phyloP scores from a whole-genome alignment of 2,329 filamentous ascomycete species.

The Epichloe coenophiala region DNA sequence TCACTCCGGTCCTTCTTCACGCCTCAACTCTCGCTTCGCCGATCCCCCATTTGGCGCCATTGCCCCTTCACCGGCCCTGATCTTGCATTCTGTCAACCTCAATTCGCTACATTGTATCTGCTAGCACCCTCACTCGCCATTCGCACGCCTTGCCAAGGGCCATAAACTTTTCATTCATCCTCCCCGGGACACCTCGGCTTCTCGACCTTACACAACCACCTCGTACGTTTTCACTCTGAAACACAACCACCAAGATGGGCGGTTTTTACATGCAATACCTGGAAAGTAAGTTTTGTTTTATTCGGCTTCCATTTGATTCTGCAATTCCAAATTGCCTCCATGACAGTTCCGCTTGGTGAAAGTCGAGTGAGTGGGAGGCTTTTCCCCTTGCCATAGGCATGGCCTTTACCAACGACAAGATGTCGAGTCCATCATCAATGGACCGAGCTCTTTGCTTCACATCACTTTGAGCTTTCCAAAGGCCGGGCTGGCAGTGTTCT shows the following conservation, averaged over 20 bases:
- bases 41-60: conserved; percentile 34
- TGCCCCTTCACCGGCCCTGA: conserved; percentile 26
- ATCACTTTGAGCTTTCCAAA: neutral
- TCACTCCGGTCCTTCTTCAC: neutral
- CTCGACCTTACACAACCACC: conserved; percentile 1
- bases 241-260: conserved; percentile 33
- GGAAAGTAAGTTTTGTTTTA: conserved; percentile 47
- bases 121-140: neutral
- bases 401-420: no score
- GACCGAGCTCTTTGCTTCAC: neutral
- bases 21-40: conserved; percentile 10
- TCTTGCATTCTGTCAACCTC: conserved; percentile 1
- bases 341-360: neutral
- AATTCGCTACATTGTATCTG: neutral
- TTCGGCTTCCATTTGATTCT: neutral
- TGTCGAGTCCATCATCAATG: neutral
- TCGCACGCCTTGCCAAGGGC: neutral
- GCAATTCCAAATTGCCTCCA: neutral
- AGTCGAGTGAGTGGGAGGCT: no score
- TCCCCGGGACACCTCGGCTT: conserved; percentile 6
- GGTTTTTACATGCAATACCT: conserved; percentile 62
- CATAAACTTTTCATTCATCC: conserved; percentile 7
- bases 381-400: no score
- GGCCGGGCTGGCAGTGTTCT: neutral
- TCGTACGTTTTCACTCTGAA: conserved; percentile 12